Evolutionary conservation across 176 grass and related monocot species (phyloP), one percentile per base, ranked within the genome.

Genomic region (Ananas comosus): DNA sequence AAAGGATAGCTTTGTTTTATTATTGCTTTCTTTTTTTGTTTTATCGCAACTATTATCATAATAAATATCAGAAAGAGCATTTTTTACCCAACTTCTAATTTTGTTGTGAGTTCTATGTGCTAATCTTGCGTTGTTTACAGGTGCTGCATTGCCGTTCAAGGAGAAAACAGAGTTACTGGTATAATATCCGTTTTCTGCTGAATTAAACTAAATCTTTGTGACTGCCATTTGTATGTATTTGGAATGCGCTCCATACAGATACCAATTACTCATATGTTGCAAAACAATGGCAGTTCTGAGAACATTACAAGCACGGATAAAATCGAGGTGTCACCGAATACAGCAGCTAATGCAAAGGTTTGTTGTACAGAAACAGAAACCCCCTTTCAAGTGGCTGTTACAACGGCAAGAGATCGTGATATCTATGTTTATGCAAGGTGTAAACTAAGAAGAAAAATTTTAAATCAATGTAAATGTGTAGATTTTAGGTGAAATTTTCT

Each of bases 111-210:
- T 59, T 21, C 19, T 59, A 59, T 59, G 9, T 18, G 16, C 10
- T 61, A 9, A 18, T 18, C 5, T 22, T 0, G 21, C 17, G 0
- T 24, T 52, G 28, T 70, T 52, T 53, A 6, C 75, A 77, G 75
- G 18, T 50, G n/a, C 17, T 49, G 2, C 16, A 33, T 50, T 69
- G 12, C 66, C 13, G 53, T 68, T 69, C 65, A 59, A 61, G 13
- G 13, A 72, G 70, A 69, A 61, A 33, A 69, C 4, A 61, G 56
- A 61, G 17, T 51, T 13, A 69, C 18, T 59, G 75, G 75, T 77
- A 77, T 51, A 18, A 14, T 49, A 47, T 69, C 8, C 25, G 14
- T 50, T 18, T 5, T 65, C 23, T 21, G 10, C 14, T 19, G 18
- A 3, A 58, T 11, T n/a, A 7, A 14, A 47, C 27, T 42, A 16